Conservation (phyloP, 139 green algal genomes). For the Tetraselmis striata region DNA sequence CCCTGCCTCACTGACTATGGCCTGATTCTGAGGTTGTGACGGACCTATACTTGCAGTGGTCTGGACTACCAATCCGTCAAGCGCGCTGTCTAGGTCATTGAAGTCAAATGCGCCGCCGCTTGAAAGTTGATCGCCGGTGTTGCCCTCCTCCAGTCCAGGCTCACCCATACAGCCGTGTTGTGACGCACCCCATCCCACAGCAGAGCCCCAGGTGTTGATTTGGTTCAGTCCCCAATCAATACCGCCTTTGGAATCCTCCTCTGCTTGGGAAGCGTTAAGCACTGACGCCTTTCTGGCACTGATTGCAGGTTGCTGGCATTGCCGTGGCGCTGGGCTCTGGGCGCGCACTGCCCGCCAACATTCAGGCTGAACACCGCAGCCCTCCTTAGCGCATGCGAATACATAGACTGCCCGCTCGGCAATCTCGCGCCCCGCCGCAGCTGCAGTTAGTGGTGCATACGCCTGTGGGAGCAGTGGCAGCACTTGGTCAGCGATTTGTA, state of each 20-base stretch:
- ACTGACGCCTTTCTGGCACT: not conserved
- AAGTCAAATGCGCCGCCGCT: not conserved
- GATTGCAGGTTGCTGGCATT: not conserved
- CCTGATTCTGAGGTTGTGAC: too few relatives aligned
- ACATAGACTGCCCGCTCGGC: not conserved
- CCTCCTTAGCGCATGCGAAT: not conserved
- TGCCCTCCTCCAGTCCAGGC: not conserved
- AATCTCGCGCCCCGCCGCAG: not conserved
- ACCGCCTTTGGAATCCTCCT: not conserved
- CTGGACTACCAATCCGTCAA: not conserved
- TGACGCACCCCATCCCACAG: not conserved
- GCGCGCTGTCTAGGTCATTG: not conserved
- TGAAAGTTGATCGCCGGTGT: not conserved
- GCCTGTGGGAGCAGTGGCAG: not conserved
- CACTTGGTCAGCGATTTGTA: too few relatives aligned
- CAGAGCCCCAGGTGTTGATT: too few relatives aligned
- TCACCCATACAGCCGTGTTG: not conserved
- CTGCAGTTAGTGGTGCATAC: not conserved
- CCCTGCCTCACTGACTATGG: too few relatives aligned
- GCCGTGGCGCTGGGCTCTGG: not conserved
- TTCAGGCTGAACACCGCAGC: not conserved
- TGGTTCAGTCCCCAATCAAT: not conserved
- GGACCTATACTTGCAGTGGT: too few relatives aligned
- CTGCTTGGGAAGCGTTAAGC: not conserved
- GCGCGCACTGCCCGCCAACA: not conserved